Percentiles rank a stretch among this genome's conserved stretches.
These are phyloP conservation scores for Pascua guehoae DNA, from an alignment of 1,284 basidiomycete species.

Conservation along the genomic window DNA sequence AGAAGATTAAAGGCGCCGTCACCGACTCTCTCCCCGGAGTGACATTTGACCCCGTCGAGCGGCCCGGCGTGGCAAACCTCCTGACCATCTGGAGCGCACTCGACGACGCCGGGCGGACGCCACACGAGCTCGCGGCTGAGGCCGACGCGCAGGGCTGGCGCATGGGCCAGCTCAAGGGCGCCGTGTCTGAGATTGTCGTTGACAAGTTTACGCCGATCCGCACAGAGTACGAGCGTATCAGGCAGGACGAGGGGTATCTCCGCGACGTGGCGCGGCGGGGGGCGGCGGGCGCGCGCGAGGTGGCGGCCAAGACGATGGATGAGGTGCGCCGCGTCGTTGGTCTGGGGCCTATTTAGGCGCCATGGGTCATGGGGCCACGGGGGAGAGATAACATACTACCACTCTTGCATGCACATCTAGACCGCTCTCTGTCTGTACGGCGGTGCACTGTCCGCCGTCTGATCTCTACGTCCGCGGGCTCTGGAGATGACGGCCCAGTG, in stretches of 20 bases:
- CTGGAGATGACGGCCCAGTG: not conserved
- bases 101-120: conserved; percentile 39
- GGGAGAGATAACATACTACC: not conserved
- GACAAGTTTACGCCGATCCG: conserved; percentile 67
- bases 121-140: conserved; percentile 54
- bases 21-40: conserved; percentile 75
- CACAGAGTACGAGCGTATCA: conserved; percentile 63
- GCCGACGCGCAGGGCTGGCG: conserved; percentile 54
- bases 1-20: conserved; percentile 75
- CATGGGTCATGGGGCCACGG: too few species aligned
- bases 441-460: too few species aligned
- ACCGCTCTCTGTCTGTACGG: too few species aligned
- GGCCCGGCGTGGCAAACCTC: conserved; percentile 82
- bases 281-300: conserved; percentile 59
- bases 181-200: conserved; percentile 69
- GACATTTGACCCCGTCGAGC: conserved; percentile 68
- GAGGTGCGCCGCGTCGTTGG: conserved; percentile 68
- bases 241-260: conserved; percentile 62
- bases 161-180: conserved; percentile 64
- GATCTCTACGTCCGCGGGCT: too few species aligned
- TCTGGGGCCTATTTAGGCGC: conserved; percentile 44
- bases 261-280: conserved; percentile 63
- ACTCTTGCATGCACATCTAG: conserved; percentile 2
- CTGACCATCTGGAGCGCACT: conserved; percentile 61
- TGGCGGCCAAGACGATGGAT: conserved; percentile 62